A percentile compares a stretch with the other conserved stretches of the same genome.
These are phyloP conservation scores for Ogataea paraovalis DNA, from an alignment of 805 yeast genomes.

Conservation along the genomic window DNA sequence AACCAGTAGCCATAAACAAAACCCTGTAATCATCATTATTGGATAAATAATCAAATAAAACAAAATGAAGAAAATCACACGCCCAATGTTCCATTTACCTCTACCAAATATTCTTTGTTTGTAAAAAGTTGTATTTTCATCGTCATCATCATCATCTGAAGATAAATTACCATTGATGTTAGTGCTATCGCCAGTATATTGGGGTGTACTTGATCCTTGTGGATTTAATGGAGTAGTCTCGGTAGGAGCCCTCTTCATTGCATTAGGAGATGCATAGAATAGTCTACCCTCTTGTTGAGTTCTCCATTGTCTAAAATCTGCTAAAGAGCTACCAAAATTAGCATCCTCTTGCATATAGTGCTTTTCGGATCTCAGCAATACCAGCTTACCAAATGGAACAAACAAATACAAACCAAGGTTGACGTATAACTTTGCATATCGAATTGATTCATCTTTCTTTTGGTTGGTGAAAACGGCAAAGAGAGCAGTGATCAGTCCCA, in stretches of 20 bases:
- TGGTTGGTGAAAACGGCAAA: slow-evolving; percentile 42
- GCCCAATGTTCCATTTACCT: slow-evolving; percentile 85
- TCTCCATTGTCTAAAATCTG: slow-evolving; percentile 89
- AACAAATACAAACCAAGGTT: slow-evolving; percentile 67
- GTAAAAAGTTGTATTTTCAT: slow-evolving; percentile 24
- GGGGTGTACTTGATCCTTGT: neutral
- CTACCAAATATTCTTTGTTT: slow-evolving; percentile 72
- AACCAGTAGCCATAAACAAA: slow-evolving; percentile 74
- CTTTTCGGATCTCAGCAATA: slow-evolving; percentile 71
- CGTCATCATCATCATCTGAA: slow-evolving; percentile 23
- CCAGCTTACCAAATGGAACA: slow-evolving; percentile 88
- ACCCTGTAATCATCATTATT: slow-evolving; percentile 47
- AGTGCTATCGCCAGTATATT: neutral
- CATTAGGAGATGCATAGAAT: slow-evolving; percentile 67
- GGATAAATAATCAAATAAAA: slow-evolving; percentile 75
- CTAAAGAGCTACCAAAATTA: slow-evolving; percentile 78
- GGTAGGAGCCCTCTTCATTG: slow-evolving; percentile 10
- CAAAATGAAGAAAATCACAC: slow-evolving; percentile 68
- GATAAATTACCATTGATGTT: neutral
- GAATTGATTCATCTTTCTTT: slow-evolving; percentile 44
- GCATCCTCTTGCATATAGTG: slow-evolving; percentile 83
- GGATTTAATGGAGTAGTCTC: slow-evolving; percentile 19
- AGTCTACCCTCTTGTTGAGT: slow-evolving; percentile 70
- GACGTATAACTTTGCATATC: slow-evolving; percentile 59
- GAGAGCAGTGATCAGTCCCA: slow-evolving; percentile 44